Conservation (phyloP, 1,284 basidiomycete species). For the Boletellus deceptivus region DNA sequence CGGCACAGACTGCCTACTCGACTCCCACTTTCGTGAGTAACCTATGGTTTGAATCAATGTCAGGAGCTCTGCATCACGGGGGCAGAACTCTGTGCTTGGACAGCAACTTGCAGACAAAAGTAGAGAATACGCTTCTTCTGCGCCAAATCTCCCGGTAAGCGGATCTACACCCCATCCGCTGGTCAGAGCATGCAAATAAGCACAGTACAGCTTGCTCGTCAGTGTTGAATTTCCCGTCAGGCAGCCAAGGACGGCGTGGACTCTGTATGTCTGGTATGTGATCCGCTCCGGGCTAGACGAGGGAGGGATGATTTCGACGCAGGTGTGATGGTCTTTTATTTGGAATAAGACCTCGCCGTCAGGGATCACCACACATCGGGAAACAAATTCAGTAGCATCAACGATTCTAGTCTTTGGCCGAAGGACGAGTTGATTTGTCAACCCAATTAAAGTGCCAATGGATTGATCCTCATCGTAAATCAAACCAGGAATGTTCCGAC, state of each 20-base stretch:
- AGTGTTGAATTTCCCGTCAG: conserved; percentile 35
- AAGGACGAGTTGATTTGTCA: conserved; percentile 42
- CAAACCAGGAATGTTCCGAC: conserved; percentile 20
- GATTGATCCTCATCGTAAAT: conserved; percentile 26
- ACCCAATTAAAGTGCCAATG: conserved; percentile 24
- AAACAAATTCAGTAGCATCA: background rate
- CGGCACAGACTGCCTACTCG: conserved; percentile 22
- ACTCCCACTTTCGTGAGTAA: conserved; percentile 35
- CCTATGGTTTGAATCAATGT: conserved; percentile 35
- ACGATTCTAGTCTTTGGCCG: conserved; percentile 16
- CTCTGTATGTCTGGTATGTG: conserved; percentile 37
- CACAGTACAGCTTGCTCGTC: conserved; percentile 37
- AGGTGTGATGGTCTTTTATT: conserved; percentile 24
- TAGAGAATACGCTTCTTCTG: conserved; percentile 43
- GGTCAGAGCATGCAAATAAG: conserved; percentile 47
- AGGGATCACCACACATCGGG: conserved; percentile 41
- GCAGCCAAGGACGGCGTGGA: conserved; percentile 40
- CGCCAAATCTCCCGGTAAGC: conserved; percentile 44
- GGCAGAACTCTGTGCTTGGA: conserved; percentile 38
- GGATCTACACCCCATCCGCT: conserved; percentile 43
- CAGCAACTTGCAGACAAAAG: conserved; percentile 37
- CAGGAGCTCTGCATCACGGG: conserved; percentile 34
- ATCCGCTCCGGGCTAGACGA: conserved; percentile 1
- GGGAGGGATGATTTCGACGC: conserved; percentile 22
- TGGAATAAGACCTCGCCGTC: conserved; percentile 32